Conservation (phyloP, 805 yeast genomes). For the Barnettozyma siamensis region DNA sequence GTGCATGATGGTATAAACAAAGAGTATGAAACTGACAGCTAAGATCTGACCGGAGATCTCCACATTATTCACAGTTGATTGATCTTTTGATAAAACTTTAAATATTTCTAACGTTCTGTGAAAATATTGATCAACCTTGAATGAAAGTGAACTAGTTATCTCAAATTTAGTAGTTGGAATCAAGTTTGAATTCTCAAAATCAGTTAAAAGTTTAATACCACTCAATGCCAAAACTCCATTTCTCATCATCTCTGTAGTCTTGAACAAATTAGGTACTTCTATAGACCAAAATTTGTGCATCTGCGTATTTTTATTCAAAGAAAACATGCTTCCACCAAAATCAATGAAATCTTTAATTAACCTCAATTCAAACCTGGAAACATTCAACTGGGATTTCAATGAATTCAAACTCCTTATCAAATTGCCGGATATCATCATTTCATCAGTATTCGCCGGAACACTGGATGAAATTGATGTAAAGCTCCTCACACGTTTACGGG, state of each 20-base stretch:
- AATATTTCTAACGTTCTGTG: constrained; percentile 10
- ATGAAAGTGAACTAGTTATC: constrained; percentile 12
- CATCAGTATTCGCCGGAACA: too few relatives aligned
- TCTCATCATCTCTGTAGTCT: constrained; percentile 12
- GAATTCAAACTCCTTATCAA: constrained; percentile 14
- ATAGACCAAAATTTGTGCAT: constrained; percentile 12
- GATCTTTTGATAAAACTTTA: not conserved
- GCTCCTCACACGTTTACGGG: too few relatives aligned
- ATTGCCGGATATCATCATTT: not conserved
- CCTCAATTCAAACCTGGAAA: constrained; percentile 17
- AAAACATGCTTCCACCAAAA: constrained; percentile 20
- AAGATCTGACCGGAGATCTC: constrained; percentile 14
- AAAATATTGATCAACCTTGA: constrained; percentile 14
- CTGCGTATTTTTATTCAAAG: constrained; percentile 11
- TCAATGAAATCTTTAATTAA: constrained; percentile 18
- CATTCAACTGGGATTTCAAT: constrained; percentile 11
- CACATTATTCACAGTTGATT: not conserved
- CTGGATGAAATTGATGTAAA: too few relatives aligned
- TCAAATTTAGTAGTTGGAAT: too few relatives aligned
- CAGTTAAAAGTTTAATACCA: constrained; percentile 17
- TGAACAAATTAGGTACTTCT: constrained; percentile 19
- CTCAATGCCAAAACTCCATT: constrained; percentile 18
- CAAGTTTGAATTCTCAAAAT: constrained; percentile 14
- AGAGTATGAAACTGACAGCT: constrained; percentile 17
- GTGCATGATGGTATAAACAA: constrained; percentile 17